These are phyloP conservation scores for Boletus bicolor DNA, from an alignment of 768 basidiomycete genomes.

Conservation along the genomic window DNA sequence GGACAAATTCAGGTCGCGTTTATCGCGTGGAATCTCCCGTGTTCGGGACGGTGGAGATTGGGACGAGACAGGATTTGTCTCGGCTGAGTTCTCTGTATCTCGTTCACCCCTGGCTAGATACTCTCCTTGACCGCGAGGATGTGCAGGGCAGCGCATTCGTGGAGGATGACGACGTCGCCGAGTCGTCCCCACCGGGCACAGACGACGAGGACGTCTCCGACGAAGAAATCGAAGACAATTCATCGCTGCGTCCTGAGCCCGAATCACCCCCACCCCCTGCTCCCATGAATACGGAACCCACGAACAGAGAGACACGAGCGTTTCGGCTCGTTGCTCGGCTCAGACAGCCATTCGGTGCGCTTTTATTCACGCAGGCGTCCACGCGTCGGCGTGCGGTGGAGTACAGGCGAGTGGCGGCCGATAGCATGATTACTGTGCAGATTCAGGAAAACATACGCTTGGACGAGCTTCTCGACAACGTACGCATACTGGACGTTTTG, in stretches of 20 bases:
- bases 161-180: neutral
- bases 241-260: neutral
- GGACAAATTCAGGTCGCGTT: neutral
- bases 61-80: neutral
- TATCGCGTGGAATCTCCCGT: neutral
- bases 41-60: conserved; percentile 1
- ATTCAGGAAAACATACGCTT: neutral
- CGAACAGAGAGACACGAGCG: neutral
- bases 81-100: neutral
- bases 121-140: neutral
- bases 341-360: conserved; percentile 1
- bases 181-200: neutral
- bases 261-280: neutral
- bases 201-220: neutral
- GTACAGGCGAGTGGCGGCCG: conserved; percentile 6
- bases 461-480: neutral
- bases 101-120: conserved; percentile 5
- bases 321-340: neutral
- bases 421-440: neutral
- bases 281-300: neutral
- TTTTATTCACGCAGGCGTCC: neutral
- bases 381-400: neutral
- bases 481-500: neutral
- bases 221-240: neutral
- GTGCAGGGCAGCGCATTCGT: neutral